Base-by-base conservation (phyloP, 2,329 filamentous ascomycete genomes). In the Neofusicoccum umdonicola region DNA sequence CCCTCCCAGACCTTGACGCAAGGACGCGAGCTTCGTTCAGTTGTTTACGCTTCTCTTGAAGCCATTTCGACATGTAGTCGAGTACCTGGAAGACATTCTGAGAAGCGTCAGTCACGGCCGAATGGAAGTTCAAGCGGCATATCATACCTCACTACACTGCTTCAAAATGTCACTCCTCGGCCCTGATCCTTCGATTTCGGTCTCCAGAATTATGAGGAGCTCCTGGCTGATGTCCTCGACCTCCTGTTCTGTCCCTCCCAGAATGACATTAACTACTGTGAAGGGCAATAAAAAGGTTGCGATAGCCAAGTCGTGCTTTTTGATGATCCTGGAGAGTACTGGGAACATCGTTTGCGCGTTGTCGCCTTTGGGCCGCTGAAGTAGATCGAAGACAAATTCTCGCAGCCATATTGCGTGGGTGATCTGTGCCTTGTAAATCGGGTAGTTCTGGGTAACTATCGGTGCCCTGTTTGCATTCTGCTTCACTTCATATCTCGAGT, bases 51-150 rank as follows among this genome's bases (percentile, higher is more conserved):
- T 92, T 96, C 62, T 89, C 87, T 71, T 97, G 92, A 27, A 96
- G 81, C 93, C 94, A 99, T 68, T 90, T 86, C 72, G 92, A 93
- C 66, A 94, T 86, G 75, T 99, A 98, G 75, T 99, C 96, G 0
- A 99, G 83, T 3, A 96, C 87, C 52, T 90, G 87, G 75, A 99
- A 99, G 1, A 97, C 89, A 64, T 90, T 92, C 90, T 95, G 64
- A 22, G 39, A 60, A 15, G 3, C n/a, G 63, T 78, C 42, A 77
- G 71, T 39, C 11, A 19, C 22, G 19, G 12, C 8, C 17, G 5
- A 34, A 15, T n/a, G 4, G 3, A 51, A n/a, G 19, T 57, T 57
- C 4, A 22, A 3, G 19, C 22, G 5, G n/a, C 12, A 15, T 22
- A 7, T 70, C 84, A 80, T 81, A 92, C 92, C 82, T 98, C 93